Base-by-base conservation (phyloP, 768 basidiomycete species). In the Xanthoconium stramineum region DNA sequence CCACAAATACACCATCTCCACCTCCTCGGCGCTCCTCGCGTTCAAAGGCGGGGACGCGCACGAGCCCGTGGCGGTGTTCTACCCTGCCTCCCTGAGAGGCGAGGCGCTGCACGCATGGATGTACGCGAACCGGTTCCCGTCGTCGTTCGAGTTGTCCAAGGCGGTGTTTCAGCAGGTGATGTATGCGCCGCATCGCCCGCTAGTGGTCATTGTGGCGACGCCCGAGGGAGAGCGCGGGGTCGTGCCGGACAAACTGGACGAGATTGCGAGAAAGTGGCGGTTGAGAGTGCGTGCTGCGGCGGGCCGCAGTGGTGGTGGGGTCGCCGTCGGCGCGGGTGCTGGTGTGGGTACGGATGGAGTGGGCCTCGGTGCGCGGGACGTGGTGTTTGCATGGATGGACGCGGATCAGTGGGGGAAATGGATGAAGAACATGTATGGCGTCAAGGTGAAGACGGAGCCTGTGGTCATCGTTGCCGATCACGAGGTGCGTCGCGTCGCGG, bases 371-470 rank as follows among this genome's bases (percentile, higher is more conserved):
- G 73, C 38, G 40, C 72, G 79, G 36, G 80, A 84, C 42, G 86
- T 96, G 0, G 82, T 94, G 47, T 97, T 94, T 72, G 80, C 87
- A 10, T 94, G 88, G 87, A 94, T 97, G 83, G 92, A 99, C 65
- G 82, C 77, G 3, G 84, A 83, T 28, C 81, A 79, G 70, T 98
- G 96, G 94, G 78, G 72, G 28, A 85, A 81, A 49, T 98, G 94
- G 94, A 75, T 96, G 74, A 93, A 91, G 78, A 86, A 84, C 62
- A 93, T 93, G 85, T 98, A 98, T 73, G 86, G 87, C 30, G 75
- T 94, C 62, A 75, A 71, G 60, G 55, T 60, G 10, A 60, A 47
- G 9, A 52, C 56, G 0, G 68, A 67, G 24, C 70, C 73, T 8
- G 62, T 62, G 12, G 77, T 92, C 24, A 78, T 96, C n/a, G 80